Evolutionary conservation across 768 basidiomycete species (phyloP).

Genomic region (Lentinula sp.): DNA sequence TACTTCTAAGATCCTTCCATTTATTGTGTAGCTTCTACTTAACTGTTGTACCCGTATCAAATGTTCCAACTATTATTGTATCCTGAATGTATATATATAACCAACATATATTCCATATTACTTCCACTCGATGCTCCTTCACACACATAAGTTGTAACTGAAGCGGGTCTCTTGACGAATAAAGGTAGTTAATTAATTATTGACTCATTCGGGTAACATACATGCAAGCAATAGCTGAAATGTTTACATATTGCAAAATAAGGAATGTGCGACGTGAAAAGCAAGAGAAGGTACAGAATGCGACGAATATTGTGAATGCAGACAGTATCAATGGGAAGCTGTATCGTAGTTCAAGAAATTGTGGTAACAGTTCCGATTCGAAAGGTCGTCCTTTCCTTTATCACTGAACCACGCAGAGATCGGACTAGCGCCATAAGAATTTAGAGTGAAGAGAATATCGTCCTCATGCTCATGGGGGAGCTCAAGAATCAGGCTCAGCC

Average conservation of each 20-base stretch:
- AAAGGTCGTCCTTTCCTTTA: not conserved
- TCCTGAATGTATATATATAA: not conserved
- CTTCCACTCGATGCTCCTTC: not conserved
- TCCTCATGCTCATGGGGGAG: not conserved
- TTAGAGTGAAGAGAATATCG: not conserved
- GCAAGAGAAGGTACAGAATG: too few relatives aligned
- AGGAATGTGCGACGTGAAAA: too few relatives aligned
- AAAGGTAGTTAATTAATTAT: too few relatives aligned
- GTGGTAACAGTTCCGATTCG: not conserved
- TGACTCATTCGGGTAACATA: too few relatives aligned
- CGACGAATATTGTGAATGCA: too few relatives aligned
- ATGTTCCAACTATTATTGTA: not conserved
- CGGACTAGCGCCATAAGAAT: not conserved
- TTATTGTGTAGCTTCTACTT: not conserved
- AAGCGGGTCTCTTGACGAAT: too few relatives aligned
- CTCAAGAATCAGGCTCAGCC: conserved; percentile 7
- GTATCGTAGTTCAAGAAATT: not conserved
- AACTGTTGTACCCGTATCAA: not conserved
- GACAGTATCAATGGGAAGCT: not conserved
- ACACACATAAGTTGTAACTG: too few relatives aligned
- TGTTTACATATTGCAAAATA: too few relatives aligned
- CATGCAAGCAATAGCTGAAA: too few relatives aligned
- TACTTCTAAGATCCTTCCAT: too few relatives aligned
- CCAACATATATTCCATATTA: not conserved
- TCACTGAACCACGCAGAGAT: not conserved